phyloP scores from a whole-genome alignment of 352 stramenopile species.

The Phytophthora fragariaefolia region DNA sequence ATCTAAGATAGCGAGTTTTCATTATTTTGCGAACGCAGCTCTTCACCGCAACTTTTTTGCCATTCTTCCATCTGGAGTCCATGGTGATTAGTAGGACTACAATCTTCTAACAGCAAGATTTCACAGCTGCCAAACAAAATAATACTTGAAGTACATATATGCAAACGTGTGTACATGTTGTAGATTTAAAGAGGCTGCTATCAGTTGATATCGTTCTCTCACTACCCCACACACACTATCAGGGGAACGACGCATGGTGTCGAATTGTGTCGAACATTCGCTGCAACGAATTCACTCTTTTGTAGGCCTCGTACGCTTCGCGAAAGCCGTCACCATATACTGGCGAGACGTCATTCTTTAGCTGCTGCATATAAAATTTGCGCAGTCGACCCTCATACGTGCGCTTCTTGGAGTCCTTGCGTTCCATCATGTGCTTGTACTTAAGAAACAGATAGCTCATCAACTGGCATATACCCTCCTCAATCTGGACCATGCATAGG shows the following conservation, averaged over 20 bases:
- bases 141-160: no score
- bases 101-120: no score
- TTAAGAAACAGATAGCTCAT: constrained; percentile 82
- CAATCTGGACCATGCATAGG: constrained; percentile 17
- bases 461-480: constrained; percentile 81
- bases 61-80: no score
- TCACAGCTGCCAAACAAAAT: no score
- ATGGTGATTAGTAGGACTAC: no score
- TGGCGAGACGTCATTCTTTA: constrained; percentile 61
- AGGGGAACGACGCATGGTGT: constrained; percentile 51
- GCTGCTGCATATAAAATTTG: constrained; percentile 70
- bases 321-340: constrained; percentile 80
- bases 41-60: no score
- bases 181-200: constrained; percentile 6
- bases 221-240: not conserved
- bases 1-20: no score
- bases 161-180: not conserved
- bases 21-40: no score
- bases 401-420: constrained; percentile 42
- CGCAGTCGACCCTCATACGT: constrained; percentile 54
- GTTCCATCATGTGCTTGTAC: constrained; percentile 67
- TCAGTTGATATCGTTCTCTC: constrained; percentile 10
- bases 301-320: constrained; percentile 66
- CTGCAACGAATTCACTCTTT: constrained; percentile 70
- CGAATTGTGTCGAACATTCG: constrained; percentile 70